phyloP scores from a whole-genome alignment of 345 rosid genomes.

The Euphorbia tirucalli region DNA sequence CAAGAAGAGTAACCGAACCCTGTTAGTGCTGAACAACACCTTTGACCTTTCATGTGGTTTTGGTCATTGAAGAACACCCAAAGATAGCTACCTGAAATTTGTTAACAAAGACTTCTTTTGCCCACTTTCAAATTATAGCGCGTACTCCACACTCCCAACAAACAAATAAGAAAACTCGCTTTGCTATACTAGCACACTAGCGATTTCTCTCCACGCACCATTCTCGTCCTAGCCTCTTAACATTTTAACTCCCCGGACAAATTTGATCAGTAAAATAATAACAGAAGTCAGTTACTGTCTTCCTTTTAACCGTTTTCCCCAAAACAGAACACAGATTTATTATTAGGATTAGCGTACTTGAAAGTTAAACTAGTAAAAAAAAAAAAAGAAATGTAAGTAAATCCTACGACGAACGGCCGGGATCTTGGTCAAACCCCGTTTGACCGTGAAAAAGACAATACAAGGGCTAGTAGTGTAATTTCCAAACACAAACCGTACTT shows the following conservation, averaged over 20 bases:
- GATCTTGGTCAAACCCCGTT: constrained; percentile 50
- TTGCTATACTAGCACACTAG: background rate
- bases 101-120: constrained; percentile 11
- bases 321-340: constrained; percentile 24
- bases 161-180: background rate
- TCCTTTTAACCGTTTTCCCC: constrained; percentile 38
- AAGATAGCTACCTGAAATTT: constrained; percentile 30
- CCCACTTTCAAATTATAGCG: constrained; percentile 9
- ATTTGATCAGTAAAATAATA: constrained; percentile 18
- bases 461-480: constrained; percentile 32
- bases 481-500: background rate
- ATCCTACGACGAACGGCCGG: background rate
- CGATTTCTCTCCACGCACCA: background rate
- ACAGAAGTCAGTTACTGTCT: constrained; percentile 44
- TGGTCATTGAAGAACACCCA: constrained; percentile 26
- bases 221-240: background rate
- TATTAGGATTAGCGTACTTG: background rate
- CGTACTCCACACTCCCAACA: background rate
- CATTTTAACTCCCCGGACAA: constrained; percentile 8
- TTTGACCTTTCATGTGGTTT: constrained; percentile 37
- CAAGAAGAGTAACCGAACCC: constrained; percentile 35
- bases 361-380: background rate
- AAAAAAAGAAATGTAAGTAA: background rate
- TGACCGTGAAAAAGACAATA: constrained; percentile 46
- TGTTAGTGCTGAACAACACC: constrained; percentile 33